Base-by-base conservation (phyloP, 176 grass and related monocot species). In the Rhynchospora breviuscula region DNA sequence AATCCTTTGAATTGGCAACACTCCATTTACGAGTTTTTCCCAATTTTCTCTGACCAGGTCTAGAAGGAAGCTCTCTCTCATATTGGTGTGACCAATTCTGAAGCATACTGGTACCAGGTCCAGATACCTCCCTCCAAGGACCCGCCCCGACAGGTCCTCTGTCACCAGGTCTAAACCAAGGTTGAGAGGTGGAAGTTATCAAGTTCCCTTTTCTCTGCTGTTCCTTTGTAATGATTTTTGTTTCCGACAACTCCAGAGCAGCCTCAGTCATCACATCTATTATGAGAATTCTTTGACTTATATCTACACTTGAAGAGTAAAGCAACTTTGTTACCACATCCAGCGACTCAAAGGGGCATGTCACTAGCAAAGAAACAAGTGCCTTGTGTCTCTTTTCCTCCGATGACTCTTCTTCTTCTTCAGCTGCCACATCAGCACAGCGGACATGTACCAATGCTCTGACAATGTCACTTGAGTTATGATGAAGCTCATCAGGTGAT, bases 11-110 rank as follows among this genome's bases (percentile, higher is more conserved):
- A 77, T 84, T 93, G 21, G 63, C 85, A 86, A 91, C 70, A 85
- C 92, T 86, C 95, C 95, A 97, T 92, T 92, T 97, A 74, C 95
- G 90, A 68, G 92, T 92, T 88, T 91, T 97, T 87, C 95, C 95
- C 43, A 86, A 89, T 85, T 94, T 97, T 65, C 80, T 89, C 84
- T 97, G 90, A 81, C 86, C 79, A 63, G 88, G 74, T 92, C 84
- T 94, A 85, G 92, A 97, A 76, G 95, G 95, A 91, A 97, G 81
- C 63, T 94, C 92, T 90, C 95, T 89, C 85, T 94, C 92, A 89
- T 97, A 97, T 19, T 87, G 90, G 18, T 85, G 87, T 11, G 92
- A 94, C 92, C 90, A 97, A 70, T 78, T 91, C 33, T 94, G 40
- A 85, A 88, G 79, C 26, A 84, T 89, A 44, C 61, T 23, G 0